Base-by-base conservation (phyloP, 208 protist genomes). In the Acanthamoeba rhysodes region DNA sequence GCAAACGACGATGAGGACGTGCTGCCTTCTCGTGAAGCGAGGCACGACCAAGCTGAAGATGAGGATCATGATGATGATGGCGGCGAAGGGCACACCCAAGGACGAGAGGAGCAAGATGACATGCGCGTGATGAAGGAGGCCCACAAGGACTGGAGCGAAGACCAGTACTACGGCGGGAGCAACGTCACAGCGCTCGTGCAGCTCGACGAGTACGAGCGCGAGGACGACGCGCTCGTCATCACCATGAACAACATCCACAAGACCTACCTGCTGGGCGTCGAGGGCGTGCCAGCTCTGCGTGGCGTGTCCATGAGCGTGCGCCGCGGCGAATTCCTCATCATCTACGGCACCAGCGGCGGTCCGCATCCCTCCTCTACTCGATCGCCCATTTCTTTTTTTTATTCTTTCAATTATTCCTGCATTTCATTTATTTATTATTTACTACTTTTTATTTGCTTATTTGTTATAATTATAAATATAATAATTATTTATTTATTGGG, bases 171-270 rank as follows among this genome's bases (percentile, higher is more conserved):
- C 80, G 41, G 48, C 22, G 80, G 41, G 4, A 37, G 80, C 53
- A 88, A 88, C 53, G 80, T 88, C 4, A 88, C 80, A 5, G 85
- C 59, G 18, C 32, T 92, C 22, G 85, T 92, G 59, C 27, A 92
- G 34, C n/a, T 92, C 27, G 85, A 92, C 29, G 85, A 72, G 85
- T 64, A 92, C 85, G 85, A 92, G 62, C 57, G 85, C 3, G 85
- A 92, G 59, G 85, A 72, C 55, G 85, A 92, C 57, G 57, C 57
- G 24, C 59, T 90, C 53, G 18, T 87, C 37, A 96, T 27, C 8
- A 95, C 24, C 96, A 98, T 98, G 95, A 98, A 99, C 53, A 99
- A 99, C 96, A 98, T 99, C 90, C 99, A 99, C 96, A 99, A 99
- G 95, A 99, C 99, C 41, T 99, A 99, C 96, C 97, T 99, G 27